Base-by-base conservation (phyloP, 495 filamentous ascomycete genomes). In the Tuber magnatum region DNA sequence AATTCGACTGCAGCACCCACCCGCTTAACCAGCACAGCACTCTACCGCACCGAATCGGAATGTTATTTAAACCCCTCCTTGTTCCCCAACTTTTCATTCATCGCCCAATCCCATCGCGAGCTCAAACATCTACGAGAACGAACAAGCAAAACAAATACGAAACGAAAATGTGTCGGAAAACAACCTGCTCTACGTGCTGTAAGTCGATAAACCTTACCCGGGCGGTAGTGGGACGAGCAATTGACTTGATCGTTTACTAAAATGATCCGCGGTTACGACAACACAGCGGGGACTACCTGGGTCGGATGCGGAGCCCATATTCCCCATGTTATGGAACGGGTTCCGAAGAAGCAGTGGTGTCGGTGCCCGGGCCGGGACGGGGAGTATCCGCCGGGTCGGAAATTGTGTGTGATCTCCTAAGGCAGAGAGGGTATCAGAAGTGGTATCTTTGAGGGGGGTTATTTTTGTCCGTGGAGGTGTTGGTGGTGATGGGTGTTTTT, bases 231-330 rank as follows among this genome's bases (percentile, higher is more conserved):
- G 12, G 42, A 22, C n/a, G 22, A 48, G 61, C 70, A 22, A 41
- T 77, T 39, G 43, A 16, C 24, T 28, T 48, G 70, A 73, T 22
- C 41, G 48, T 56, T 78, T 68, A 44, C 42, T 75, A 20, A 74
- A 70, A 73, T 8, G 20, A 56, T 20, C 41, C 68, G 41, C 1
- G 10, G 24, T n/a, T n/a, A 41, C 28, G 14, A 70, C 40, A 8
- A 48, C 28, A 77, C 73, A 93, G 91, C 87, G 73, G 91, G 92
- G 76, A 82, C 84, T 73, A 88, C 90, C 70, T 94, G 91, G 92
- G 86, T 83, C 77, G 91, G 92, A 74, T 94, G 92, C 84, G 91
- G 92, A 65, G 82, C 56, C 41, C 92, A 94, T 80, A 86, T 94
- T 70, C 86, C 90, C 24, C 83, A 78, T 2, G 91, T 93, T 18